A percentile compares a stretch with the other conserved stretches of the same genome.
phyloP scores from a whole-genome alignment of 208 protist genomes.

The Trypanosoma grayi region DNA sequence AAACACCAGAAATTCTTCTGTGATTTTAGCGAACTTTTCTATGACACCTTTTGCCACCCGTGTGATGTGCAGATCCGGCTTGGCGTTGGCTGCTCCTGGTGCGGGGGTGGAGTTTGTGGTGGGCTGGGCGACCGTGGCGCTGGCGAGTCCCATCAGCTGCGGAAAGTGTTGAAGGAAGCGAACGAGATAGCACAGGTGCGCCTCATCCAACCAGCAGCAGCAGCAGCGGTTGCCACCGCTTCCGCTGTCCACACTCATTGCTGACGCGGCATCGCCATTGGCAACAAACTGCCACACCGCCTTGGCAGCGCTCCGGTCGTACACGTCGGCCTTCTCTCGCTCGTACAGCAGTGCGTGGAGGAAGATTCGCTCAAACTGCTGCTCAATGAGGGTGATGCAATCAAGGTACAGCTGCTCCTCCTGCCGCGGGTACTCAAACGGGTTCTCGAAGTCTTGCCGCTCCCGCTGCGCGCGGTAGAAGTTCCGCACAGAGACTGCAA shows the following conservation, averaged over 20 bases:
- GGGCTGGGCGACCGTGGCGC: constrained; percentile 26
- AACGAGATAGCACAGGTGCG: constrained; percentile 74
- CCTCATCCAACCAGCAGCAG: constrained; percentile 24
- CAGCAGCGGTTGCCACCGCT: background rate
- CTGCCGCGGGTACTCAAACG: constrained; percentile 59
- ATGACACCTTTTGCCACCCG: constrained; percentile 47
- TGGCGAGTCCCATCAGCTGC: constrained; percentile 70
- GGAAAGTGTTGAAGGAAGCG: constrained; percentile 83
- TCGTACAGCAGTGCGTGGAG: constrained; percentile 65
- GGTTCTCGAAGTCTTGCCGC: constrained; percentile 52
- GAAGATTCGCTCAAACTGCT: constrained; percentile 58
- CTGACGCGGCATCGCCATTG: background rate
- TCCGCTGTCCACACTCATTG: background rate
- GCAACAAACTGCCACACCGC: background rate
- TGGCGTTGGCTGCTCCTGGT: background rate
- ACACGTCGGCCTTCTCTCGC: constrained; percentile 57
- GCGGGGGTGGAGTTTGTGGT: background rate
- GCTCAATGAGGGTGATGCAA: constrained; percentile 41
- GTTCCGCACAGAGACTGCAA: constrained; percentile 40
- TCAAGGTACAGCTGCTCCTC: constrained; percentile 70
- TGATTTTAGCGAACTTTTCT: constrained; percentile 59
- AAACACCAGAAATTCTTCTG: constrained; percentile 68
- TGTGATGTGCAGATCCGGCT: constrained; percentile 30
- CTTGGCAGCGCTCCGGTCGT: constrained; percentile 40
- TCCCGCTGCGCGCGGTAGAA: constrained; percentile 48